Evolutionary conservation across 805 yeast genomes (phyloP), one percentile per base, ranked within the genome.

Genomic region (Lipomyces orientalis): DNA sequence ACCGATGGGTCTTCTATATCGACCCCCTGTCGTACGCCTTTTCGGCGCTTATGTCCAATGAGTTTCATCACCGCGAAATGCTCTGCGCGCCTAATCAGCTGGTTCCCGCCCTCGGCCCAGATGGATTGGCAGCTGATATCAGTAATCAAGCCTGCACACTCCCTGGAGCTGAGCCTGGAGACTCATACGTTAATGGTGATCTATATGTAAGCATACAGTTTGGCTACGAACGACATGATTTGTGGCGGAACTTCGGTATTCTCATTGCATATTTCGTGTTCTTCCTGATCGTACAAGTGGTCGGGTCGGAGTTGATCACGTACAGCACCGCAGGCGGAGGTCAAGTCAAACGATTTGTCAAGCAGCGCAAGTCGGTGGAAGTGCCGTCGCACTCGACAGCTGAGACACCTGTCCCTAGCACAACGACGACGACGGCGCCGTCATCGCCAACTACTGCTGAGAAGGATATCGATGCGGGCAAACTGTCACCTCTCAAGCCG

Each of bases 161-260:
- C 56, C 83, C 83, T 35, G 92, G 94, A 54, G 80, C 93, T 14
- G 70, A 71, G 1, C 79, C 87, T 1, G 94, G 95, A 56, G 74
- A 39, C 25, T 64, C 74, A 7, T 70, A 70, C 61, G 91, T 90
- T 57, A 73, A 76, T 39, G 97, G 97, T 73, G 85, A 87, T 69
- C 78, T 75, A 37, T 90, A 88, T 74, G 69, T 90, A 64, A 68
- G 70, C 7, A 71, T 72, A 2, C 76, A 86, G 9, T 91, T 77
- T 76, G 76, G 78, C 49, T 91, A 88, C 80, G 75, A 74, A 57
- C 76, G 46, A 4, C 78, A 64, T 39, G 86, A 87, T 75, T 81
- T 81, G 74, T 87, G 90, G 90, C 82, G 90, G 78, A 83, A 87
- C 71, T 82, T 79, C 66, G 90, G 92, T 76, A 87, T 90, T 71